A percentile compares a stretch with the other conserved stretches of the same genome.
Conservation (phyloP, 129 eudicot genomes). For the carrot (Daucus carota) region DH1_v3.0 NC_030387.2:25002501-25003000, state of each 20-base stretch:
- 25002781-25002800: slow-evolving; percentile 10
- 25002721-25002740: slow-evolving; percentile 5
- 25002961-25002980: slow-evolving; percentile 7
- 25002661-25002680: slow-evolving; percentile 5
- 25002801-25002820: slow-evolving; percentile 4
- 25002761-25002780: slow-evolving; percentile 9
- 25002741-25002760: slow-evolving; percentile 6
- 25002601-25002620: neutral
- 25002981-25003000: neutral
- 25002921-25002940: slow-evolving; percentile 18
- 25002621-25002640: neutral
- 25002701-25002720: slow-evolving; percentile 5
- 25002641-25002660: slow-evolving; percentile 8
- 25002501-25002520: slow-evolving; percentile 1
- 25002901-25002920: slow-evolving; percentile 14
- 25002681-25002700: neutral
- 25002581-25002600: slow-evolving; percentile 1
- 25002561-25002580: neutral
- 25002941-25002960: slow-evolving; percentile 10
- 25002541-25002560: neutral
- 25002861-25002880: neutral
- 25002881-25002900: neutral
- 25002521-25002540: neutral
- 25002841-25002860: slow-evolving; percentile 2
- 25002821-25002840: neutral